phyloP scores from a whole-genome alignment of 306 rosid genomes.

The Vigna unguiculata region DNA sequence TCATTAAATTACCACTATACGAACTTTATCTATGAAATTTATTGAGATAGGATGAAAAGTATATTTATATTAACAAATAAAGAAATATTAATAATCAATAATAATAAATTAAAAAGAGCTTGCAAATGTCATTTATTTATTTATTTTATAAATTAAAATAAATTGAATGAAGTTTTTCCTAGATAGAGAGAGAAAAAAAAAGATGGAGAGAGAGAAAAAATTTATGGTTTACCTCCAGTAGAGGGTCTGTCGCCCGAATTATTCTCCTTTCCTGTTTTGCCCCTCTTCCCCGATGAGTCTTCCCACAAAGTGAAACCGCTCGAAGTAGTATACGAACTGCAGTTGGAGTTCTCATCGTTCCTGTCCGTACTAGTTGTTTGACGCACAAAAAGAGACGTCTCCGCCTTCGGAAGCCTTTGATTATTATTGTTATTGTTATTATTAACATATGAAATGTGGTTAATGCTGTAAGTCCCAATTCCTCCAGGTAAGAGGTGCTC shows the following conservation, averaged over 20 bases:
- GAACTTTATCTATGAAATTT: background rate
- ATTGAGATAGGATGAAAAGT: background rate
- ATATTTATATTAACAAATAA: background rate
- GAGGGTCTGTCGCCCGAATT: constrained; percentile 55
- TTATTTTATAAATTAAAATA: background rate
- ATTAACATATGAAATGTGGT: constrained; percentile 71
- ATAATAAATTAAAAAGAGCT: background rate
- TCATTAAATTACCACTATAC: background rate
- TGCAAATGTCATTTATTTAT: background rate
- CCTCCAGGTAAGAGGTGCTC: constrained; percentile 95
- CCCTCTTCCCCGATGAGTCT: constrained; percentile 76
- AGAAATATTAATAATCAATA: background rate
- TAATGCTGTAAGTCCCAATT: constrained; percentile 92
- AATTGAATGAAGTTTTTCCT: background rate
- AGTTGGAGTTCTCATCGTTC: constrained; percentile 84
- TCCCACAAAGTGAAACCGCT: constrained; percentile 97
- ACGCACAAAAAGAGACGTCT: constrained; percentile 62
- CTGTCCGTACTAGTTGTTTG: constrained; percentile 65
- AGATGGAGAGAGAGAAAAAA: no score
- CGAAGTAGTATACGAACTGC: constrained; percentile 80
- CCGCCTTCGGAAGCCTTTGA: constrained; percentile 83
- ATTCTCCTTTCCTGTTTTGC: constrained; percentile 96
- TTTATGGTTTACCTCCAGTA: constrained; percentile 59
- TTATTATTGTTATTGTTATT: constrained; percentile 45
- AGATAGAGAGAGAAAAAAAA: background rate